Conservation (phyloP, 1,139 yeast genomes). For the Candida tunisiensis region DNA sequence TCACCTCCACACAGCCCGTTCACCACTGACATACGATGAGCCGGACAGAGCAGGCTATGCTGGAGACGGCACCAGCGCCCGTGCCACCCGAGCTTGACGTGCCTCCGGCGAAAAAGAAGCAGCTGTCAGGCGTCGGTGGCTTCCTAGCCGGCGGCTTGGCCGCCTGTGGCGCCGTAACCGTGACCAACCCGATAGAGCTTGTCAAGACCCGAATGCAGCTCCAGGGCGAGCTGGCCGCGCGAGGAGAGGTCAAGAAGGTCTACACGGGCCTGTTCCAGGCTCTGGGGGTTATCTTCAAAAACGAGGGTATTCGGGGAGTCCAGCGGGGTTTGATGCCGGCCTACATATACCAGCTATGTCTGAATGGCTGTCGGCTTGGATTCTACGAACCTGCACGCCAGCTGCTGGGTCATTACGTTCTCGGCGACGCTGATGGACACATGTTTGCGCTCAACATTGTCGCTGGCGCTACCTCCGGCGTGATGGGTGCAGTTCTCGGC, state of each 20-base stretch:
- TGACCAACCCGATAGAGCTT: constrained; percentile 89
- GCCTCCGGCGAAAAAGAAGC: constrained; percentile 3
- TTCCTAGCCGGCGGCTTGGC: constrained; percentile 90
- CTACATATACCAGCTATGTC: constrained; percentile 72
- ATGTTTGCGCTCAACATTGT: constrained; percentile 44
- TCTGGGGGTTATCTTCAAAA: constrained; percentile 46
- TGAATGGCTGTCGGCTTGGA: constrained; percentile 90
- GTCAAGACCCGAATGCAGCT: constrained; percentile 88
- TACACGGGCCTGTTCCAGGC: constrained; percentile 86
- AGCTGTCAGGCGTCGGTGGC: constrained; percentile 45
- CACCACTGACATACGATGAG: too few species aligned
- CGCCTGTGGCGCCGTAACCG: constrained; percentile 95
- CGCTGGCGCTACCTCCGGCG: constrained; percentile 75
- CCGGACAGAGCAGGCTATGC: too few species aligned
- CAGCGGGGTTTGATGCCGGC: constrained; percentile 59
- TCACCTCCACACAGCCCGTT: not conserved
- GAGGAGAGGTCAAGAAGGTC: constrained; percentile 31
- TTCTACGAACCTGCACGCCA: constrained; percentile 78
- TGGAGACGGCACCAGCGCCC: not conserved
- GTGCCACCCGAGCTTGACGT: not conserved
- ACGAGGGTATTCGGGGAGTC: constrained; percentile 76
- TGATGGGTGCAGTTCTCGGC: constrained; percentile 78
- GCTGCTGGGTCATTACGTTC: constrained; percentile 35
- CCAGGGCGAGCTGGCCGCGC: constrained; percentile 71
- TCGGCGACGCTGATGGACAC: constrained; percentile 32